Percentiles rank a stretch among this genome's conserved stretches.
phyloP scores from a whole-genome alignment of 176 grass and related monocot species.

The Saccharum officinarum region DNA sequence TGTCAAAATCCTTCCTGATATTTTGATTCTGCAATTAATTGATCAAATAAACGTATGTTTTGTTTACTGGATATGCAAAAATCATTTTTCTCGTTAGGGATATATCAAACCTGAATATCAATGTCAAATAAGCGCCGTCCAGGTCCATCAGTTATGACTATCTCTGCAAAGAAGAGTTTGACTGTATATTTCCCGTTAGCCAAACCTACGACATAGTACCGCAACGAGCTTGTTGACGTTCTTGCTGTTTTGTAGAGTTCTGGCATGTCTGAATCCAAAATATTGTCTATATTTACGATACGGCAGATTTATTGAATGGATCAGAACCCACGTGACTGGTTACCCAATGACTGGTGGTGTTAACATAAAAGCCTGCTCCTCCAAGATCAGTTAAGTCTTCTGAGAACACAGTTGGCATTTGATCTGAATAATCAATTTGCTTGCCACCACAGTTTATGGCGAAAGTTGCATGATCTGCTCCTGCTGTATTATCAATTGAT shows the following conservation, averaged over 20 bases:
- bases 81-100: neutral
- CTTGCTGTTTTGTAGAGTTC: slow-evolving; percentile 52
- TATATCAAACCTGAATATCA: slow-evolving; percentile 51
- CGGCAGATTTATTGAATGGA: slow-evolving; percentile 12
- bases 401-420: slow-evolving; percentile 4
- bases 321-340: slow-evolving; percentile 48
- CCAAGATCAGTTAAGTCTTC: slow-evolving; percentile 41
- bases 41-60: neutral
- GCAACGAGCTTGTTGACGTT: slow-evolving; percentile 43
- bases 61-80: neutral
- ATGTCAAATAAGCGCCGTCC: slow-evolving; percentile 61
- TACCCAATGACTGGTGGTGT: slow-evolving; percentile 36
- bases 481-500: neutral
- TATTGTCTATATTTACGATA: slow-evolving; percentile 21
- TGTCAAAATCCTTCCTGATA: slow-evolving; percentile 41
- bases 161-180: slow-evolving; percentile 63
- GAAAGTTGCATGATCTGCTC: slow-evolving; percentile 1
- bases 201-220: slow-evolving; percentile 52
- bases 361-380: slow-evolving; percentile 44
- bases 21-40: slow-evolving; percentile 31
- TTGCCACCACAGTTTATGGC: slow-evolving; percentile 51
- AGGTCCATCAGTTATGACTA: slow-evolving; percentile 39
- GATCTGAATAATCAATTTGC: slow-evolving; percentile 1
- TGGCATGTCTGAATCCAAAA: neutral
- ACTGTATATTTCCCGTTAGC: slow-evolving; percentile 38